Evolutionary conservation across 2,329 filamentous ascomycete species (phyloP).

Genomic region (Sclerotinia sclerotiorum): DNA sequence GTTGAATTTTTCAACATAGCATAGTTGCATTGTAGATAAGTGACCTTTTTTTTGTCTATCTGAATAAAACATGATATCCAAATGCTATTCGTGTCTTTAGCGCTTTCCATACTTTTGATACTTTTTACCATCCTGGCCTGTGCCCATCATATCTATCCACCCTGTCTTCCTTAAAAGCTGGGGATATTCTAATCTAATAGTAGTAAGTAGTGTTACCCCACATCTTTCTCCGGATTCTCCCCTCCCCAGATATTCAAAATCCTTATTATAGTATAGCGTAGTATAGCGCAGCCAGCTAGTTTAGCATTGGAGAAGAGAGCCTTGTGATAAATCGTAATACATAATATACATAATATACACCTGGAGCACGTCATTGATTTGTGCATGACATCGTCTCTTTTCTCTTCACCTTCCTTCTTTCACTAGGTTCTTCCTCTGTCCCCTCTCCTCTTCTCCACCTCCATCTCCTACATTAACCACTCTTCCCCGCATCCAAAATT

Average conservation of each 20-base stretch:
- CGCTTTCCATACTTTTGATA: neutral
- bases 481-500: conserved; percentile 25
- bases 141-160: conserved; percentile 9
- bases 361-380: neutral
- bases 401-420: too few species aligned
- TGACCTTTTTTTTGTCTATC: neutral
- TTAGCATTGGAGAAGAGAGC: neutral
- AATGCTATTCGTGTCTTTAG: neutral
- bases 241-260: conserved; percentile 9
- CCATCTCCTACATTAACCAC: conserved; percentile 4
- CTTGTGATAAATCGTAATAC: conserved; percentile 4
- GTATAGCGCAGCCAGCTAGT: too few species aligned
- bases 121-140: neutral
- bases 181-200: conserved; percentile 10
- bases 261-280: neutral
- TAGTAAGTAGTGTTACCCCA: conserved; percentile 6
- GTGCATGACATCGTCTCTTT: neutral
- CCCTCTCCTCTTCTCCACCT: too few species aligned
- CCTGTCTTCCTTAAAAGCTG: conserved; percentile 1
- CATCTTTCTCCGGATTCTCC: conserved; percentile 16
- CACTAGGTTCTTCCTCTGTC: neutral
- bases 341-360: conserved; percentile 13
- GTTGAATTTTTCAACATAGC: neutral
- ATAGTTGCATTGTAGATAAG: conserved; percentile 4
- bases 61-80: conserved; percentile 8